Base-by-base conservation (phyloP, 371 early-diverging fungal genomes). In the Mucor piriformis region DNA sequence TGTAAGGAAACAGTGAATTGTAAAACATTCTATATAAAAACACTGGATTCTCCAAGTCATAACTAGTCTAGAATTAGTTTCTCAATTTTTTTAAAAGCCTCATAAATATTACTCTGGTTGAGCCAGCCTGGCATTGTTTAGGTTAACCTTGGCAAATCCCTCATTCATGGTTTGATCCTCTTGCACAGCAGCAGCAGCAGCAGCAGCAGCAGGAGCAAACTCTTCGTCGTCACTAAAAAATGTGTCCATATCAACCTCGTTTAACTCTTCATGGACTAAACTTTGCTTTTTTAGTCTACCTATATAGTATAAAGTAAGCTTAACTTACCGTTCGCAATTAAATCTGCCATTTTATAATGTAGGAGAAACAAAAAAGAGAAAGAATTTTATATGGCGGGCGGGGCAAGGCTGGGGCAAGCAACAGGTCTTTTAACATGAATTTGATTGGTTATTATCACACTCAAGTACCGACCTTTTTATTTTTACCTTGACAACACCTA, bases 1-100 rank as follows among this genome's bases (percentile, higher is more conserved):
- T 83, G 73, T 86, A 90, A 3, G 98, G 97, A 66, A 95, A 98
- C 50, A 94, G 71, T 6, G 87, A 83, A 37, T 83, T 73, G 64
- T 98, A 98, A 73, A 92, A 98, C 32, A 82, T 71, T 46, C 83
- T 81, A 25, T 89, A 76, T 33, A 86, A 70, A 18, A 73, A 68
- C 0, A 69, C 61, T 1, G 68, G 67, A 51, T 76, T 69, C 2
- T 70, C 50, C 6, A 25, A n/a, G 20, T 53, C 48, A 18, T 23
- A 32, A 2, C 35, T 27, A 18, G 48, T 21, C 27, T 29, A n/a
- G 2, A 34, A 18, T n/a, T n/a, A n/a, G n/a, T n/a, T n/a, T n/a
- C n/a, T n/a, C n/a, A n/a, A n/a, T n/a, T n/a, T n/a, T n/a, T n/a
- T n/a, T n/a, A n/a, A n/a, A n/a, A n/a, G n/a, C n/a, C n/a, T n/a